phyloP scores from a whole-genome alignment of 352 stramenopile genomes.

The Plasmopara muralis region DNA sequence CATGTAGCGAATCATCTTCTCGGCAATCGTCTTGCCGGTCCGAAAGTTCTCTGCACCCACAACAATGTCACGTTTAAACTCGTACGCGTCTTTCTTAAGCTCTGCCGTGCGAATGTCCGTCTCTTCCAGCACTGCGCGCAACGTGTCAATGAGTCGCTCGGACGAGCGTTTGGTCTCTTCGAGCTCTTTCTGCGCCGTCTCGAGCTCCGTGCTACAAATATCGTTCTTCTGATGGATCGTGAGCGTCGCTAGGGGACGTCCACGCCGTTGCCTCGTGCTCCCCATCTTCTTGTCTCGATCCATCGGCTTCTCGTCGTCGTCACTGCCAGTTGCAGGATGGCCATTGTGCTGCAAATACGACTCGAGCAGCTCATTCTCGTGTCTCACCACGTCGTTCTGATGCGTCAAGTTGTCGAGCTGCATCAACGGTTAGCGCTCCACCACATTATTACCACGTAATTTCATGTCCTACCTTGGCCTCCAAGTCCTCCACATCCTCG shows the following conservation, averaged over 20 bases:
- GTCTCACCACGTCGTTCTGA: constrained; percentile 84
- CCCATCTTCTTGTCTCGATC: constrained; percentile 42
- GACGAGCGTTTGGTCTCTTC: constrained; percentile 87
- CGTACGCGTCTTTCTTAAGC: constrained; percentile 94
- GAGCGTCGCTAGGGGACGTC: constrained; percentile 58
- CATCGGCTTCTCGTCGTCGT: constrained; percentile 65
- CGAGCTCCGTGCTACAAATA: constrained; percentile 82
- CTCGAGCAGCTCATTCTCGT: constrained; percentile 89
- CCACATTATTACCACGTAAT: background rate
- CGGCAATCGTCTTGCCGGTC: constrained; percentile 89
- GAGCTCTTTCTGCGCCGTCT: constrained; percentile 82
- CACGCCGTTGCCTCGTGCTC: constrained; percentile 38
- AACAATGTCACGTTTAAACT: constrained; percentile 95
- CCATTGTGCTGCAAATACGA: constrained; percentile 72
- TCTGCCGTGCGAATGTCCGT: constrained; percentile 92
- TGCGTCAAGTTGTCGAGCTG: constrained; percentile 81
- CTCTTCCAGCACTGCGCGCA: constrained; percentile 89
- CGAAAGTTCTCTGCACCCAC: constrained; percentile 91
- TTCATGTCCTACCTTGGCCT: constrained; percentile 39
- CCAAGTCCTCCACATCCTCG: constrained; percentile 68
- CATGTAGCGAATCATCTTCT: constrained; percentile 94
- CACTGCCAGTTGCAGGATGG: constrained; percentile 33
- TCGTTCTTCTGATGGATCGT: constrained; percentile 93
- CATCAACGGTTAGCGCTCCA: background rate
- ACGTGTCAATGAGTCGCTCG: constrained; percentile 91